Evolutionary conservation across 805 yeast species (phyloP).

Genomic region (Torulaspora maleeae): DNA sequence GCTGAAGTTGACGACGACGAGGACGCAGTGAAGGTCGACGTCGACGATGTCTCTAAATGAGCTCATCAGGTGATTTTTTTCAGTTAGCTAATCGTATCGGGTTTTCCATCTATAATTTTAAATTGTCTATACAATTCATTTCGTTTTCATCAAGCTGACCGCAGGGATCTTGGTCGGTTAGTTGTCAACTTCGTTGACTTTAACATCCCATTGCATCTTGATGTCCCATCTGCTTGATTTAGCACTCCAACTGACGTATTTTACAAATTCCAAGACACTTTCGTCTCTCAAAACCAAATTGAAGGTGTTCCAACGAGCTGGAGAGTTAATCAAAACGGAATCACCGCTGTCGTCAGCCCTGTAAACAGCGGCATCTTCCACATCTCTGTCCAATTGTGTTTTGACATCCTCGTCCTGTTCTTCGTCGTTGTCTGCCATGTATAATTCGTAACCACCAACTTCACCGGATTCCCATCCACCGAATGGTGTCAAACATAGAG

Average conservation of each 20-base stretch:
- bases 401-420: conserved; percentile 31
- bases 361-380: conserved; percentile 85
- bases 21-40: conserved; percentile 7
- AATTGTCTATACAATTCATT: conserved; percentile 1
- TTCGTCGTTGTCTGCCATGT: conserved; percentile 61
- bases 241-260: conserved; percentile 84
- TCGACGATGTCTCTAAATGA: conserved; percentile 1
- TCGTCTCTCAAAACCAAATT: conserved; percentile 77
- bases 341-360: conserved; percentile 56
- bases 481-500: conserved; percentile 76
- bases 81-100: conserved; percentile 16
- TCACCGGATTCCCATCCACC: conserved; percentile 84
- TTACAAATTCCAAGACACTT: conserved; percentile 83
- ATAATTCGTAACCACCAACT: conserved; percentile 88
- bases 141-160: neutral
- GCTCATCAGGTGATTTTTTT: conserved; percentile 18
- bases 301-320: conserved; percentile 80
- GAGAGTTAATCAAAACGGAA: conserved; percentile 70
- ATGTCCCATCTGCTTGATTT: conserved; percentile 93
- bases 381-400: conserved; percentile 40
- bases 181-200: conserved; percentile 36
- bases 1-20: conserved; percentile 12
- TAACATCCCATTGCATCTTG: conserved; percentile 71
- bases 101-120: neutral
- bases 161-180: neutral